A percentile compares a stretch with the other conserved stretches of the same genome.
These are phyloP conservation scores for Phaffomyces antillensis DNA, from an alignment of 805 yeast genomes.

Conservation along the genomic window DNA sequence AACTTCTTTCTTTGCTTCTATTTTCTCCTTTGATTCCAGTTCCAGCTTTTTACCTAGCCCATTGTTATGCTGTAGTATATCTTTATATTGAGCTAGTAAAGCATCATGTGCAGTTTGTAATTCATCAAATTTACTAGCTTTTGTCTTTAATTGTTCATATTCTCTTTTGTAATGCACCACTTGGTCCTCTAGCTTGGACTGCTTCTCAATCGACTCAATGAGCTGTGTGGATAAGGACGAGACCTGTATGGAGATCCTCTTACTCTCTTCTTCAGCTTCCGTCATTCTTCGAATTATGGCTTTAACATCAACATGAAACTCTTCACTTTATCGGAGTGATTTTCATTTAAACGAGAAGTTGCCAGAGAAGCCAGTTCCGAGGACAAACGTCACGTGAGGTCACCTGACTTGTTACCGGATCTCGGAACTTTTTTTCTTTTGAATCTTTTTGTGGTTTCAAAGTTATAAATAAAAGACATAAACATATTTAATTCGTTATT, in stretches of 20 bases:
- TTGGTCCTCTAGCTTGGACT: constrained; percentile 47
- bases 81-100: constrained; percentile 27
- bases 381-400: background rate
- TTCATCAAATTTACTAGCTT: constrained; percentile 15
- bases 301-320: background rate
- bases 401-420: background rate
- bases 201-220: constrained; percentile 53
- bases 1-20: constrained; percentile 51
- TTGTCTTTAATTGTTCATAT: constrained; percentile 24
- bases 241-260: constrained; percentile 47
- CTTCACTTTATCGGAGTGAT: background rate
- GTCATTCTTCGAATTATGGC: background rate
- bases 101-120: constrained; percentile 22
- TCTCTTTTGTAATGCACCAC: constrained; percentile 33
- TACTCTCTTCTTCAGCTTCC: constrained; percentile 32
- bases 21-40: constrained; percentile 30
- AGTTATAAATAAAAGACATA: too few species aligned
- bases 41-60: constrained; percentile 26
- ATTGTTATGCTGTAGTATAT: constrained; percentile 26
- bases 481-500: too few species aligned
- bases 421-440: background rate
- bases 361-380: background rate
- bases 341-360: background rate
- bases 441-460: too few species aligned
- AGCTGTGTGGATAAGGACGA: constrained; percentile 51